Evolutionary conservation across 495 filamentous ascomycete genomes (phyloP).

Genomic region (Daldinia vernicosa): DNA sequence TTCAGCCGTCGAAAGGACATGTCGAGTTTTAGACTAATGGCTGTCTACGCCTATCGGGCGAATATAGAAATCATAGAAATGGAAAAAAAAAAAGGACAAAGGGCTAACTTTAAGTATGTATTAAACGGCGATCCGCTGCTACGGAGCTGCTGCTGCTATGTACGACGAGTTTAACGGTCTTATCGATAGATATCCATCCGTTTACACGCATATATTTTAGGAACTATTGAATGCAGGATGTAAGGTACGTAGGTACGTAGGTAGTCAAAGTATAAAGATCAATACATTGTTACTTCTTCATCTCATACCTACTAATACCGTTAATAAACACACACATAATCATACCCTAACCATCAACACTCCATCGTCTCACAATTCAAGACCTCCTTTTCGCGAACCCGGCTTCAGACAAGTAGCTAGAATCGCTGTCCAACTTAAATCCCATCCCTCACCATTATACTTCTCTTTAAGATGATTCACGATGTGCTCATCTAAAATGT

Average conservation of each 20-base stretch:
- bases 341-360: background rate
- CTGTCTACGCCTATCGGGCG: constrained; percentile 12
- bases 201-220: too few relatives aligned
- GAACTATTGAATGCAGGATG: too few relatives aligned
- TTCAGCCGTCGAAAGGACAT: constrained; percentile 26
- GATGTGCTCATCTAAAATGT: constrained; percentile 47
- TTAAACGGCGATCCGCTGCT: background rate
- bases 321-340: too few relatives aligned
- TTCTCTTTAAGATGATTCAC: constrained; percentile 49
- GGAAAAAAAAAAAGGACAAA: constrained; percentile 35
- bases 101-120: constrained; percentile 18
- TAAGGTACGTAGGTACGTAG: too few relatives aligned
- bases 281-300: too few relatives aligned
- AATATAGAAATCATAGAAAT: background rate
- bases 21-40: constrained; percentile 24
- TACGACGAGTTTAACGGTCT: background rate
- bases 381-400: background rate
- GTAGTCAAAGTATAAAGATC: too few relatives aligned
- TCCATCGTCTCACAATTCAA: background rate
- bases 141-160: too few relatives aligned
- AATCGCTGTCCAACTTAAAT: constrained; percentile 47
- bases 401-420: constrained; percentile 49
- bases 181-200: background rate
- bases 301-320: too few relatives aligned
- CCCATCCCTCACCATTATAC: constrained; percentile 49